Evolutionary conservation across 495 filamentous ascomycete species (phyloP).

Genomic region (Annulohypoxylon bovei): DNA sequence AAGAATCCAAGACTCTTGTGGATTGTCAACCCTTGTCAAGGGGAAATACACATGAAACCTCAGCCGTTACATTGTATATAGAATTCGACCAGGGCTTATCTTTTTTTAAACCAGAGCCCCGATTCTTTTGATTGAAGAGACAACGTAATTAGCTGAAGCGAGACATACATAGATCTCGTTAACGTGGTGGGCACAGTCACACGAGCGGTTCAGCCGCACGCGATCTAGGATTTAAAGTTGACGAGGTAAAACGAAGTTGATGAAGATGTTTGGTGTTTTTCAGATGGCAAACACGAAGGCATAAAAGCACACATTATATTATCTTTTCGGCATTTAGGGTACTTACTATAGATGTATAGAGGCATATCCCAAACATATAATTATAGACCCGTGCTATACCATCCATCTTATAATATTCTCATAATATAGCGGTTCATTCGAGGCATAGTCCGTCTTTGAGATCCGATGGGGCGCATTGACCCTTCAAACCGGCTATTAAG

Average conservation of each 20-base stretch:
- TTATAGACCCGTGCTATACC: not conserved
- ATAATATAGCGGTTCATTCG: not conserved
- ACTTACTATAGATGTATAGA: not conserved
- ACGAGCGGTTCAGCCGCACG: conserved; percentile 12
- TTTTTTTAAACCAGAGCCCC: conserved; percentile 21
- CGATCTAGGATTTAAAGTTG: conserved; percentile 2
- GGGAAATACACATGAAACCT: conserved; percentile 33
- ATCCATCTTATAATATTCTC: not conserved
- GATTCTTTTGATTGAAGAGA: conserved; percentile 10
- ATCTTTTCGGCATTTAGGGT: not conserved
- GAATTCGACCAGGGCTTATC: conserved; percentile 3
- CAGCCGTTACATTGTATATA: conserved; percentile 28
- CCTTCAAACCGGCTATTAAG: not conserved
- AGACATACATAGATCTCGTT: conserved; percentile 20
- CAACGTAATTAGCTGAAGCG: conserved; percentile 5
- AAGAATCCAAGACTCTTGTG: conserved; percentile 30
- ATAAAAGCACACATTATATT: not conserved
- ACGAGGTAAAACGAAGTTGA: not conserved
- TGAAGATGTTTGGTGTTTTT: conserved; percentile 9
- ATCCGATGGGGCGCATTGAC: conserved; percentile 12
- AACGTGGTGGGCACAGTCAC: conserved; percentile 1
- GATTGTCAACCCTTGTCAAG: conserved; percentile 28
- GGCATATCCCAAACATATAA: not conserved
- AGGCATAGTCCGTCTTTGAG: not conserved
- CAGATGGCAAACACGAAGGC: not conserved